Conservation (phyloP, 78 protist species). For the Capsaspora owczarzaki region DNA sequence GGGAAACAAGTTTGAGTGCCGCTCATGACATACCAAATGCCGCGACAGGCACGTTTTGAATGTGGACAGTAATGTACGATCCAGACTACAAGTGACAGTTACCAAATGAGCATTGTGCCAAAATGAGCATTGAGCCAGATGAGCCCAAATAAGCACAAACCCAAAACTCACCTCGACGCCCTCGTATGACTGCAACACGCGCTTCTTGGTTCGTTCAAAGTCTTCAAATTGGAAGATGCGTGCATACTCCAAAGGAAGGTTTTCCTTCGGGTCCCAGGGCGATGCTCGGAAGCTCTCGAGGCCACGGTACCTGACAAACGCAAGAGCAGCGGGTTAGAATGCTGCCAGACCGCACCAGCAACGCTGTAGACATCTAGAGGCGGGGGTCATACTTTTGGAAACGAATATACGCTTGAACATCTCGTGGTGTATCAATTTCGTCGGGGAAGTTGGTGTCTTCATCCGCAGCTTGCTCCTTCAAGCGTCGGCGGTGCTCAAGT, state of each 20-base stretch:
- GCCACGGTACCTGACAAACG: conserved; percentile 63
- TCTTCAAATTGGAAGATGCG: conserved; percentile 80
- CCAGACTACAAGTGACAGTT: no score
- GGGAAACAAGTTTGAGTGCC: no score
- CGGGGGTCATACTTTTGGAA: conserved; percentile 45
- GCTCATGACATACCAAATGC: no score
- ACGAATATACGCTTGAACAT: conserved; percentile 66
- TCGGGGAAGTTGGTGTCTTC: conserved; percentile 78
- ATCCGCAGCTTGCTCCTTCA: conserved; percentile 1
- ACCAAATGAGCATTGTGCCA: no score
- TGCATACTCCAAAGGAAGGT: conserved; percentile 89
- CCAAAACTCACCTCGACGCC: not conserved
- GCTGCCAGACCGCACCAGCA: not conserved
- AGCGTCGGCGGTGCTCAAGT: not conserved
- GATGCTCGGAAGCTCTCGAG: conserved; percentile 63
- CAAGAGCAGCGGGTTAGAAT: not conserved
- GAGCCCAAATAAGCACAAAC: not conserved
- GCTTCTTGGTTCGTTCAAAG: conserved; percentile 41
- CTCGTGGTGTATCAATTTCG: conserved; percentile 82
- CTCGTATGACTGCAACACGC: not conserved
- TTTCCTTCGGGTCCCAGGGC: conserved; percentile 93
- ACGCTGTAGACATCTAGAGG: not conserved
- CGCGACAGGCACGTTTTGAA: no score
- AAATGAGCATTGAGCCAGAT: no score
- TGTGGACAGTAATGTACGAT: no score